Conservation (phyloP, 495 filamentous ascomycete genomes). For the Neurospora intermedia region DNA sequence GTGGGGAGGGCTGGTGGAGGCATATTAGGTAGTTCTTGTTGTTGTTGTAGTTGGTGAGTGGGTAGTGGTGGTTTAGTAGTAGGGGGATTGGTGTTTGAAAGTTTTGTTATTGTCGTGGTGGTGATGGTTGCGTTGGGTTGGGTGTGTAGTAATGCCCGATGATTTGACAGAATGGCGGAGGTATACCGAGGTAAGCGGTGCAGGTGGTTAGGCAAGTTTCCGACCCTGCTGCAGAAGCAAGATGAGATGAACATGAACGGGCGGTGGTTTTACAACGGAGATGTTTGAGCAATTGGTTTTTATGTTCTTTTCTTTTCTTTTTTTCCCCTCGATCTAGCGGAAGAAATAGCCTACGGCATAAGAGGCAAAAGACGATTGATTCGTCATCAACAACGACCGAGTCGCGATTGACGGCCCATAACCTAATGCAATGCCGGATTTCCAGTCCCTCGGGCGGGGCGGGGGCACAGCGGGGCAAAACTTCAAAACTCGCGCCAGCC, state of each 20-base stretch:
- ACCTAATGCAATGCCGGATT: background rate
- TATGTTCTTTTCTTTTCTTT: background rate
- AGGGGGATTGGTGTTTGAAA: background rate
- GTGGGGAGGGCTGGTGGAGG: constrained; percentile 20
- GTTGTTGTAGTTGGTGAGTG: background rate
- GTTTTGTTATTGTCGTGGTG: background rate
- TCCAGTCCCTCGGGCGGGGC: background rate
- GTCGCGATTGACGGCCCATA: background rate
- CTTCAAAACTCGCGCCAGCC: background rate
- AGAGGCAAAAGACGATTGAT: background rate
- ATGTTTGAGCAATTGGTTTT: background rate
- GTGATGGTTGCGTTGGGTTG: background rate
- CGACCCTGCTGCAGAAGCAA: background rate
- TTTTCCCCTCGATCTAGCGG: background rate
- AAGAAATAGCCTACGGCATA: background rate
- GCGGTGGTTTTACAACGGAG: background rate
- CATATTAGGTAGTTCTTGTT: background rate
- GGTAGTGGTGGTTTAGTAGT: background rate
- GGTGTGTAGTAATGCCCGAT: background rate
- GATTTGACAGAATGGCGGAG: background rate
- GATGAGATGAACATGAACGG: background rate
- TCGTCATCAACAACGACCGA: background rate
- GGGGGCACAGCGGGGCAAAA: background rate
- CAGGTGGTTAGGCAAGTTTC: background rate
- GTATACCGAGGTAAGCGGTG: background rate